Percentiles rank a stretch among this genome's conserved stretches.
phyloP scores from a whole-genome alignment of 2,329 filamentous ascomycete genomes.

The Trichophaea hybrida region DNA sequence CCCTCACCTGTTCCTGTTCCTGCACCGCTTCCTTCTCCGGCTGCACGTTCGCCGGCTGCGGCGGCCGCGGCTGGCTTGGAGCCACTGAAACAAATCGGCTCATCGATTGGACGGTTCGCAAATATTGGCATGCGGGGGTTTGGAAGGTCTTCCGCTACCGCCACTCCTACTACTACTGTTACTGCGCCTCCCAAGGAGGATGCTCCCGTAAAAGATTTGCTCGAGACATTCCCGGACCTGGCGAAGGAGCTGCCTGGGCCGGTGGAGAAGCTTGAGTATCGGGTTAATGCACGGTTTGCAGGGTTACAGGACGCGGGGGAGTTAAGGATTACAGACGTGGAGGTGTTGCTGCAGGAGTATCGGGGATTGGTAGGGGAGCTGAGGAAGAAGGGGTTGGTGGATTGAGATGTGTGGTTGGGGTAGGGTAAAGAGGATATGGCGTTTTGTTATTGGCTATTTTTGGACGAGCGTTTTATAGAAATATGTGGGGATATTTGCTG shows the following conservation, averaged over 20 bases:
- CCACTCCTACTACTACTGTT: slow-evolving; percentile 26
- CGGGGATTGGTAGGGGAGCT: slow-evolving; percentile 53
- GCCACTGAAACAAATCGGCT: slow-evolving; percentile 9
- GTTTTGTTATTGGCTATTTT: too few relatives aligned
- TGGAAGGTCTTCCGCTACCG: slow-evolving; percentile 1
- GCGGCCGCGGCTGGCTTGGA: slow-evolving; percentile 11
- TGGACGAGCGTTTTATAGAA: too few relatives aligned
- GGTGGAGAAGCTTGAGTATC: slow-evolving; percentile 45
- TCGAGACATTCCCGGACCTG: slow-evolving; percentile 47
- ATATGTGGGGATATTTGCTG: too few relatives aligned
- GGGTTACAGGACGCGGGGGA: slow-evolving; percentile 56
- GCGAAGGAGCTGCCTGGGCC: slow-evolving; percentile 36
- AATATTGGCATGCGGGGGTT: neutral
- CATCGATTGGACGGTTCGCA: slow-evolving; percentile 13
- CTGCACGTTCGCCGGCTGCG: slow-evolving; percentile 10
- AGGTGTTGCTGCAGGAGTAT: slow-evolving; percentile 59
- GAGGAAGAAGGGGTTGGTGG: slow-evolving; percentile 48
- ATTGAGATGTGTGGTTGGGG: slow-evolving; percentile 17
- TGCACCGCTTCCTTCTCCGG: slow-evolving; percentile 7
- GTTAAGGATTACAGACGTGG: slow-evolving; percentile 56
- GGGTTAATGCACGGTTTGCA: slow-evolving; percentile 54
- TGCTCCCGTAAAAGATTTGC: neutral
- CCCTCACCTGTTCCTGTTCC: slow-evolving; percentile 13
- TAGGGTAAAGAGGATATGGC: too few relatives aligned
- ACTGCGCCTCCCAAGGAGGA: neutral